A percentile compares a stretch with the other conserved stretches of the same genome.
These are phyloP conservation scores for Kappamyces sp. DNA, from an alignment of 192 early-diverging fungal genomes.

Conservation along the genomic window DNA sequence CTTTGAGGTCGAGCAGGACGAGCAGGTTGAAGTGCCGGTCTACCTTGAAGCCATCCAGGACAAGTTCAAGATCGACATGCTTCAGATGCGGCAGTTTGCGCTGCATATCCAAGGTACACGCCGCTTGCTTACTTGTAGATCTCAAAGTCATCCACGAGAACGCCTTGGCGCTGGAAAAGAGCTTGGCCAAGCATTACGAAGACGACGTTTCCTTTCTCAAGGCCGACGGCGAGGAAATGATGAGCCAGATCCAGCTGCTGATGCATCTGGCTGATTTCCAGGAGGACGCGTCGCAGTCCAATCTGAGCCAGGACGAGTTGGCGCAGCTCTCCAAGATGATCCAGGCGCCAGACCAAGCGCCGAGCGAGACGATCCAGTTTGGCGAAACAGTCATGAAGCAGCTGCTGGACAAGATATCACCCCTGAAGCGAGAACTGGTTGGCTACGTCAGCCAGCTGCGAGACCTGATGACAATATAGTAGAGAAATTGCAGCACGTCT, in stretches of 20 bases:
- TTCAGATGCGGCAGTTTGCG: slow-evolving; percentile 3
- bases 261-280: not conserved
- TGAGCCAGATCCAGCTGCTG: not conserved
- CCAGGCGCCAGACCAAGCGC: not conserved
- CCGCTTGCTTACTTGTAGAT: not conserved
- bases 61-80: slow-evolving; percentile 5
- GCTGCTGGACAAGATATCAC: slow-evolving; percentile 3
- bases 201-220: not conserved
- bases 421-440: slow-evolving; percentile 5
- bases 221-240: not conserved
- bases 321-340: not conserved
- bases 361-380: slow-evolving; percentile 7
- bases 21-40: not conserved
- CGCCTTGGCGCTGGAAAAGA: not conserved
- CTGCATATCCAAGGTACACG: slow-evolving; percentile 8
- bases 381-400: slow-evolving; percentile 1
- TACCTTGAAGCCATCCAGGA: not conserved
- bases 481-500: not conserved
- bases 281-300: slow-evolving; percentile 1
- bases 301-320: not conserved
- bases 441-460: slow-evolving; percentile 5
- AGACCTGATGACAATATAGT: slow-evolving; percentile 1
- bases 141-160: slow-evolving; percentile 1
- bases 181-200: not conserved
- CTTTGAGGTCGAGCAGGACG: slow-evolving; percentile 11